These are phyloP conservation scores for Chalciporus chontae DNA, from an alignment of 768 basidiomycete genomes.

Conservation along the genomic window DNA sequence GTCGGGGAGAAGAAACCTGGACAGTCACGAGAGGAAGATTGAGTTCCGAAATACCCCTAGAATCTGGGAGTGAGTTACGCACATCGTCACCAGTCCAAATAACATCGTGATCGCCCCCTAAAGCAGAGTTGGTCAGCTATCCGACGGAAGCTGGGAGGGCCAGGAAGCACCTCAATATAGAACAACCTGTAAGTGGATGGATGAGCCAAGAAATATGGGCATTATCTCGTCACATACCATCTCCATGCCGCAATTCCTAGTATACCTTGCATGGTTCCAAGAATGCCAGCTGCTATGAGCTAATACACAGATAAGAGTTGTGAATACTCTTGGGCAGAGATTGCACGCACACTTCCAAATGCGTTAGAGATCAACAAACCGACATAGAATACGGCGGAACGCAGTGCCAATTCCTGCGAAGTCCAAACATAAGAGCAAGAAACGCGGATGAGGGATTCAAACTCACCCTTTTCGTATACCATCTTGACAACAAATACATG, in stretches of 20 bases:
- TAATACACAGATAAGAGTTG: slow-evolving; percentile 18
- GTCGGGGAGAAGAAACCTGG: slow-evolving; percentile 57
- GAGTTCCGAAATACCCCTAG: background rate
- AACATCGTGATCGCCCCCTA: slow-evolving; percentile 64
- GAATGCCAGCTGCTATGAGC: slow-evolving; percentile 74
- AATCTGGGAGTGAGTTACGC: background rate
- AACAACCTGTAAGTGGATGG: slow-evolving; percentile 48
- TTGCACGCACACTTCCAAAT: slow-evolving; percentile 54
- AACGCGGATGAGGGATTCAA: background rate
- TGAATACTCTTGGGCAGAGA: background rate
- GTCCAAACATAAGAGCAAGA: background rate
- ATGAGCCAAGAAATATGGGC: background rate
- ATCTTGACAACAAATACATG: slow-evolving; percentile 45
- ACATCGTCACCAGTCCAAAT: slow-evolving; percentile 55
- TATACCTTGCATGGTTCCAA: slow-evolving; percentile 64
- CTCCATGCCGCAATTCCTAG: slow-evolving; percentile 68
- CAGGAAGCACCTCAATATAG: slow-evolving; percentile 53
- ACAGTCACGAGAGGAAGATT: background rate
- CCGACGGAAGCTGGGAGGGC: background rate
- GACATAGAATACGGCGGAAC: slow-evolving; percentile 56
- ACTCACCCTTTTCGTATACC: slow-evolving; percentile 45
- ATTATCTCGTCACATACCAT: slow-evolving; percentile 42
- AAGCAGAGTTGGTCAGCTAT: background rate
- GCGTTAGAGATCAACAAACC: slow-evolving; percentile 64
- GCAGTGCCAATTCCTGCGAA: slow-evolving; percentile 58